Evolutionary conservation across 164 flowering plant species (phyloP), one percentile per base, ranked within the genome.

Genomic region (Magnolia kwangsiensis): DNA sequence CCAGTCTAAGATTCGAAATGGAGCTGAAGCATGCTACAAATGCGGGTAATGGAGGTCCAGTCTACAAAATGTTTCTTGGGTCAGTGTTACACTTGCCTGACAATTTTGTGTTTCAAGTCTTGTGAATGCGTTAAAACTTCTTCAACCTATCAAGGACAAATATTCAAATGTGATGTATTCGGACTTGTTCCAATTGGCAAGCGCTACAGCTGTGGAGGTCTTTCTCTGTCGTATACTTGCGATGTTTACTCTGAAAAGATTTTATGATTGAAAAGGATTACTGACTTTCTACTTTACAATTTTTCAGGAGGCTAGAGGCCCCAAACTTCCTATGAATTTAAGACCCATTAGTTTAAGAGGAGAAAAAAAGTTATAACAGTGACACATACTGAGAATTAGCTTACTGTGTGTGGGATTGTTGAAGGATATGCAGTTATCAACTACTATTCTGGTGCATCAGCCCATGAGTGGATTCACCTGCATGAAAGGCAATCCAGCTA

Each of bases 141-240:
- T 96, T 73, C 86, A 94, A 84, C 91, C 99, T 24, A 90, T 96
- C 85, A 96, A 92, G 80, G 92, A 92, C 61, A 96, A 96, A 86
- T 94, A 96, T 81, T 76, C 97, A 59, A 84, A 86, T 71, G 83
- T 96, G 72, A 89, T 95, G 58, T 94, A 90, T 83, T 98, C 99
- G 37, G 99, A 96, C 74, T 84, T 96, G 51, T 96, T 96, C 81
- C 99, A 96, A 83, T 83, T 96, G 83, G 99, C 97, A 14, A 94
- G 99, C 85, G 99, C 97, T 80, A 94, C 97, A 70, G 98, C 99
- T 73, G 74, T 96, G 18, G 99, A 96, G 99, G 99, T 94, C 13
- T 72, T 21, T 61, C 78, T 68, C 64, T 74, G 19, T 3, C 3
- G 71, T 7, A 50, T 45, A 14, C 8, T 51, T 72, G 65, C 6